A percentile compares a stretch with the other conserved stretches of the same genome.
These are phyloP conservation scores for Russula vinacea DNA, from an alignment of 768 basidiomycete genomes.

Conservation along the genomic window DNA sequence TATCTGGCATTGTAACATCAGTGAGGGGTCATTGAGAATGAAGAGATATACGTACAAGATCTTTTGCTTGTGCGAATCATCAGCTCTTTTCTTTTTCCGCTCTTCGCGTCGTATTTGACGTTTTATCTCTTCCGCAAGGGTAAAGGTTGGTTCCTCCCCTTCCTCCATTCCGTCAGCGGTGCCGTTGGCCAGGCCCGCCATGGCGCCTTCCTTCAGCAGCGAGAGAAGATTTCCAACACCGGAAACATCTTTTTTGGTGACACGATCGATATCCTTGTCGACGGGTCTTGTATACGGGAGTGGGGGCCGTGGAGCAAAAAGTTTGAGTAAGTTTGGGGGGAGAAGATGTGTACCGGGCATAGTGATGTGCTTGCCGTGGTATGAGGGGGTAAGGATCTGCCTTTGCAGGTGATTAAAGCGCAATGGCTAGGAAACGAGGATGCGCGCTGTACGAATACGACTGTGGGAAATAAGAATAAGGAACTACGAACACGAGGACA, in stretches of 20 bases:
- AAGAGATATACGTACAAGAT: constrained; percentile 61
- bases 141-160: constrained; percentile 76
- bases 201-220: constrained; percentile 73
- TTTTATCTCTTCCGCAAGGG: constrained; percentile 79
- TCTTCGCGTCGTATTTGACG: constrained; percentile 76
- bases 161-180: constrained; percentile 72
- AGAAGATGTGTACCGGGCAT: constrained; percentile 81
- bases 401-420: constrained; percentile 17
- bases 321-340: constrained; percentile 93
- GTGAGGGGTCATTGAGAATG: constrained; percentile 10
- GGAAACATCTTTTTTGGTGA: constrained; percentile 61
- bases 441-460: constrained; percentile 18
- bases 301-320: constrained; percentile 91
- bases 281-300: constrained; percentile 84
- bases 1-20: constrained; percentile 51
- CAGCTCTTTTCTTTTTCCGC: constrained; percentile 67
- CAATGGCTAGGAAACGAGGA: not conserved
- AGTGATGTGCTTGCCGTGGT: constrained; percentile 20
- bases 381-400: not conserved
- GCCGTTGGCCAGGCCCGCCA: constrained; percentile 60
- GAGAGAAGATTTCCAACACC: constrained; percentile 78
- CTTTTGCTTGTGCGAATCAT: constrained; percentile 77
- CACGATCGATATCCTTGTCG: constrained; percentile 76
- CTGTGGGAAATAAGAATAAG: not conserved
- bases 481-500: not conserved